Conservation (phyloP, 2,329 filamentous ascomycete genomes). For the Arthroderma uncinatum region DNA sequence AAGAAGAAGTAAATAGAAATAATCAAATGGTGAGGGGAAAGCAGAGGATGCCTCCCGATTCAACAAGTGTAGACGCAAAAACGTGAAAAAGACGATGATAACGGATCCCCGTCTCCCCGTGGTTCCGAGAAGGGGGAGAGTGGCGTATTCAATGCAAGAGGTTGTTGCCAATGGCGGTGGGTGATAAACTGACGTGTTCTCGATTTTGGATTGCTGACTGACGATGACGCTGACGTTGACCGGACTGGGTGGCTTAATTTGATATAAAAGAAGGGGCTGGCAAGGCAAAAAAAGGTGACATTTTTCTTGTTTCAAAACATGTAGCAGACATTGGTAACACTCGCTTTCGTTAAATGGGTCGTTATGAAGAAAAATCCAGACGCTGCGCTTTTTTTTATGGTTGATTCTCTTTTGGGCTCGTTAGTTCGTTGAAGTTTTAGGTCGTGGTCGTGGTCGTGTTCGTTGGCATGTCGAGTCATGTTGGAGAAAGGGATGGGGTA, state of each 20-base stretch:
- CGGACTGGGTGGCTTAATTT: not conserved
- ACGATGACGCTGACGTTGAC: conserved; percentile 1
- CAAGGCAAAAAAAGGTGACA: not conserved
- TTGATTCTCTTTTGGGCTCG: not conserved
- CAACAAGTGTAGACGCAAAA: not conserved
- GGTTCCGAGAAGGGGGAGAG: not conserved
- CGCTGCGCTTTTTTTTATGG: not conserved
- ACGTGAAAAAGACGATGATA: not conserved
- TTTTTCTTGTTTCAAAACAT: not conserved
- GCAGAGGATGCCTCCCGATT: not conserved
- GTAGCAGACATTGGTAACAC: conserved; percentile 1
- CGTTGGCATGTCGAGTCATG: not conserved
- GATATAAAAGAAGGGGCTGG: not conserved
- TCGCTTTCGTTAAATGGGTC: conserved; percentile 5
- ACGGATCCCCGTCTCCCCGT: not conserved
- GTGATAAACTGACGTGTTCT: not conserved
- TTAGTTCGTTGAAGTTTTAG: not conserved
- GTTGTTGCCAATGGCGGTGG: not conserved
- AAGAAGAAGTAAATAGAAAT: not conserved
- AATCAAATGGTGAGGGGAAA: not conserved
- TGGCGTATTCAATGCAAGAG: not conserved
- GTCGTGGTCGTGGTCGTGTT: not conserved
- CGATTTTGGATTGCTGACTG: conserved; percentile 4
- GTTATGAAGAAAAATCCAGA: not conserved
- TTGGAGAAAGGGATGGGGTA: not conserved